Evolutionary conservation across 768 basidiomycete species (phyloP).

Genomic region (Amanita rimosa): DNA sequence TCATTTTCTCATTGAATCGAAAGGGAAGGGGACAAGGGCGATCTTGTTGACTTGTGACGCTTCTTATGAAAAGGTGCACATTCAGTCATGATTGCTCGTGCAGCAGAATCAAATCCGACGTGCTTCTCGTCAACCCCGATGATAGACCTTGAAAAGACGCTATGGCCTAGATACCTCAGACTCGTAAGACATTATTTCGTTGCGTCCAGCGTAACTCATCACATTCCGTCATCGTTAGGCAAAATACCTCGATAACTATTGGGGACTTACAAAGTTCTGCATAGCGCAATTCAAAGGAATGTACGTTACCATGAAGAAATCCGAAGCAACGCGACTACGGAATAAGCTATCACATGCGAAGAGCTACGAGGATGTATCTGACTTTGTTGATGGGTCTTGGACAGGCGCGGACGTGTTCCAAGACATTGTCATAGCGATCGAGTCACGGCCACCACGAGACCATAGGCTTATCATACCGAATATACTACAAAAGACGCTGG

Average conservation of each 20-base stretch:
- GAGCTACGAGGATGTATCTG: conserved; percentile 40
- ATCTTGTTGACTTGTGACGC: neutral
- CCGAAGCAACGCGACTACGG: conserved; percentile 44
- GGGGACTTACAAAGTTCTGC: conserved; percentile 83
- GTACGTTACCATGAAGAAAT: conserved; percentile 43
- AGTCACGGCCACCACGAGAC: conserved; percentile 27
- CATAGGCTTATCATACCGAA: conserved; percentile 21
- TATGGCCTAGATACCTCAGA: conserved; percentile 66
- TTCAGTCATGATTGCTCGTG: conserved; percentile 94
- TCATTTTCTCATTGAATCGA: no score
- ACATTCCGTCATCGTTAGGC: conserved; percentile 28
- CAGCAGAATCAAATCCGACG: conserved; percentile 86
- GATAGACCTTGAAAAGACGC: conserved; percentile 51
- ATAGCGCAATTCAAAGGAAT: conserved; percentile 69
- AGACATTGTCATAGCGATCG: conserved; percentile 41
- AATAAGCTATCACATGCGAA: conserved; percentile 51
- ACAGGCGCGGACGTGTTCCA: conserved; percentile 53
- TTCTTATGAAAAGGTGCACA: conserved; percentile 45
- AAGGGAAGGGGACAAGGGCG: neutral
- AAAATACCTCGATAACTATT: conserved; percentile 69
- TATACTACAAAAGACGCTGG: conserved; percentile 14
- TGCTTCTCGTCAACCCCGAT: conserved; percentile 70
- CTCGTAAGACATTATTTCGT: conserved; percentile 31
- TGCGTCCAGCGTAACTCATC: neutral
- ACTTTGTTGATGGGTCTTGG: conserved; percentile 36